Evolutionary conservation across 345 rosid genomes (phyloP), one percentile per base, ranked within the genome.

Genomic region (Acer yangbiense): DNA sequence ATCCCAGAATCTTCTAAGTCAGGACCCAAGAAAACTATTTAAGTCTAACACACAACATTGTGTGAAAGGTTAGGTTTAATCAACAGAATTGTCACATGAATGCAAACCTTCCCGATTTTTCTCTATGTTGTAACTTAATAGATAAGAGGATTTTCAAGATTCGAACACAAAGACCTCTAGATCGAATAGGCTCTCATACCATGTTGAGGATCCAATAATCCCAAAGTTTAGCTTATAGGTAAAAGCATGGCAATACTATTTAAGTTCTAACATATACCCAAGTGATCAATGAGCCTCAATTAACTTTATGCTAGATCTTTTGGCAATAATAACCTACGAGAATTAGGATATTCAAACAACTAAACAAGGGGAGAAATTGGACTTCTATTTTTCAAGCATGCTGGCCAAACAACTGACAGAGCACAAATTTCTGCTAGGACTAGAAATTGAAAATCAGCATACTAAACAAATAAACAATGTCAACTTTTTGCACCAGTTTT

Each of bases 251-350:
- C 46, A 43, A 43, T 50, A 50, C 18, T 50, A 50, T 50, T 50
- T 50, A 50, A 50, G 55, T 13, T 50, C 18, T 50, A 50, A 72
- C 14, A 61, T 72, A 21, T 58, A 18, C 66, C 41, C 32, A 1
- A 57, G 54, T 39, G 17, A 20, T 72, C 25, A 11, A 3, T 6
- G 35, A 72, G 18, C 41, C 66, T 39, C 41, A 58, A 58, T 72
- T 52, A 72, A 41, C 11, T 55, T 12, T 35, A 58, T 43, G 46
- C 46, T 8, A 8, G 46, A 9, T 43, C 46, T 43, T 43, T 43
- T 43, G 48, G 75, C 63, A 71, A 71, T 64, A 55, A 50, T 12
- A 50, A 11, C 55, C 55, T 50, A 55, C 50, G 18, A 52, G 18
- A 71, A 32, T 32, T 32, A 71, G 65, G 44, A 32, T 32, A 54